Evolutionary conservation across 495 filamentous ascomycete species (phyloP), one percentile per base, ranked within the genome.

Genomic region (Penicillium waksmanii): DNA sequence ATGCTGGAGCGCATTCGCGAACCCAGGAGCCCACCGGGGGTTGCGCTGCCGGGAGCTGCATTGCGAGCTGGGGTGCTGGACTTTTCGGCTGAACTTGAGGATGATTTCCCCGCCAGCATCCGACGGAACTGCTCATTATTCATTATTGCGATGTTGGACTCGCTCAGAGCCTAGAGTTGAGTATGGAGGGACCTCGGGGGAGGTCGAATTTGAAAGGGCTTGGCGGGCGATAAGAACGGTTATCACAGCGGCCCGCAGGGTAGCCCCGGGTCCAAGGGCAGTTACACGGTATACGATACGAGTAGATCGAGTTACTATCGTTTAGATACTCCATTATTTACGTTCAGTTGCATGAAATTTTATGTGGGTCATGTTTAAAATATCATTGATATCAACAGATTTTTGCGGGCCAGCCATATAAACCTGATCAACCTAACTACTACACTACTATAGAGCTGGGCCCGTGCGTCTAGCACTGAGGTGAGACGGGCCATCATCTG

Each of bases 51-150:
- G 4, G 56, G 17, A 17, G 61, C 15, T 34, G 44, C 63, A 70
- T 66, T 65, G 36, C 58, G 65, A 23, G 55, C 31, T 25, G 64
- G 61, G 13, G 57, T 19, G 27, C 50, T 27, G 7, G 58, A 36
- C 19, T 60, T 57, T 5, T 66, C 50, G 9, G 40, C 61, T 5
- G 63, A 60, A 25, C 69, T 71, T 15, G 57, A 64, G 15, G 66
- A 54, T 17, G 66, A 58, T 25, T 75, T 82, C 55, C 83, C 82
- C 42, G 86, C 76, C 9, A 98, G 69, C n/a, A 98, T 85, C 55
- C 89, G 87, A 51, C 95, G 93, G 70, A 98, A 98, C 70, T 98
- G 91, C 17, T 90, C 84, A 83, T 98, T 97, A 72, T 98, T 96
- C 95, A 98, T 98, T 56, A 46, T 47, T 53, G 56, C 33, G 34